Percentiles rank a stretch among this genome's conserved stretches.
phyloP scores from a whole-genome alignment of 2,329 filamentous ascomycete genomes.

The Fusarium clavum region DNA sequence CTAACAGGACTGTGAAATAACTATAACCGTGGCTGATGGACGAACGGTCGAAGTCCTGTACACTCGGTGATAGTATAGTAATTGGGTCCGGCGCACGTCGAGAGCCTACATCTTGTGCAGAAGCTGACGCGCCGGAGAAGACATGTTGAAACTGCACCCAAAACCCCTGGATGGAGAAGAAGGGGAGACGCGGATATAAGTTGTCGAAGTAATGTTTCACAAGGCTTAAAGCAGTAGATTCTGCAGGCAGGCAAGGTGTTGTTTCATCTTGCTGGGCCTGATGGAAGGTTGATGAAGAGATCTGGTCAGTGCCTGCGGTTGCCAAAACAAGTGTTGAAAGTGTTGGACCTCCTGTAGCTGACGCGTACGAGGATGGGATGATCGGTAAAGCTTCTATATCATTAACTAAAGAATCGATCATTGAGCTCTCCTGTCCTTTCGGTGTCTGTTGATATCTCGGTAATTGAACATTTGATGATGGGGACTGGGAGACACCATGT shows the following conservation, averaged over 20 bases:
- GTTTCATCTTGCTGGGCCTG: background rate
- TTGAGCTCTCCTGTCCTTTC: background rate
- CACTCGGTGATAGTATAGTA: background rate
- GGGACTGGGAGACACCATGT: rapidly evolving
- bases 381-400: conserved; percentile 12
- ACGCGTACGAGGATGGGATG: conserved; percentile 3
- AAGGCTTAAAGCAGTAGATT: background rate
- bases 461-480: background rate
- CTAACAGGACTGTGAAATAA: conserved; percentile 2
- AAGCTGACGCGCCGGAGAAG: background rate
- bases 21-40: conserved; percentile 1
- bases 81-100: background rate
- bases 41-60: background rate
- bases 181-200: conserved; percentile 10
- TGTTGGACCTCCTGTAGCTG: background rate
- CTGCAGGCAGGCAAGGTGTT: background rate
- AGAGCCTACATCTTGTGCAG: rapidly evolving
- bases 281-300: background rate
- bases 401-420: conserved; percentile 15
- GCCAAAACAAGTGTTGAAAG: conserved; percentile 9
- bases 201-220: conserved; percentile 9
- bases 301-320: conserved; percentile 9
- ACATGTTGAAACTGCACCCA: conserved; percentile 21
- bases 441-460: background rate
- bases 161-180: conserved; percentile 18